Evolutionary conservation across 2,329 filamentous ascomycete species (phyloP).

Genomic region (Acrocalymma vagum): DNA sequence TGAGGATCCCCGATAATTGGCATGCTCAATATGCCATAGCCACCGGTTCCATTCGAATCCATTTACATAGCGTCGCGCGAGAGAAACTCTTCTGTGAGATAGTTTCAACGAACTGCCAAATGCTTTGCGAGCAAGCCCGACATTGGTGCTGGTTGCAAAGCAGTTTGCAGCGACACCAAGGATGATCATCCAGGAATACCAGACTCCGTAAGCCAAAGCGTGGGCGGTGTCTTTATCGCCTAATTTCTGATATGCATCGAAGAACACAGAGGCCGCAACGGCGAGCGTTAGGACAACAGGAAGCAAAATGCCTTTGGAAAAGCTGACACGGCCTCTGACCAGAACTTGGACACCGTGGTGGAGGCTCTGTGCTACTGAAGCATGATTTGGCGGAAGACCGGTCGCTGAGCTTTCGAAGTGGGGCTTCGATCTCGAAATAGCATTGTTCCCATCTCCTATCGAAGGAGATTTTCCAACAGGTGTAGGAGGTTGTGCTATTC

Average conservation of each 20-base stretch:
- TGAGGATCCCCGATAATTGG: too few relatives aligned
- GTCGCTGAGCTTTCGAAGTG: too few relatives aligned
- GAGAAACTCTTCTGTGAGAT: background rate
- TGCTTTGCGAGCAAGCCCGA: background rate
- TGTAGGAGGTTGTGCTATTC: too few relatives aligned
- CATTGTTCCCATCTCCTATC: too few relatives aligned
- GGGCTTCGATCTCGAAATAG: too few relatives aligned
- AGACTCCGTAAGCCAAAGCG: conserved; percentile 5
- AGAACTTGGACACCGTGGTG: background rate
- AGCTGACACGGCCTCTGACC: conserved; percentile 1
- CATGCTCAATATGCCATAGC: too few relatives aligned
- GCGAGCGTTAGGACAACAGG: conserved; percentile 3
- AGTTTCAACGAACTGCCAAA: background rate
- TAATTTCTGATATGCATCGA: conserved; percentile 4
- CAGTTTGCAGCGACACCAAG: conserved; percentile 5
- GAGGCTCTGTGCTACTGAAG: background rate
- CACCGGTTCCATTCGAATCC: too few relatives aligned
- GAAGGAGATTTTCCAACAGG: too few relatives aligned
- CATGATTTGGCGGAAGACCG: too few relatives aligned
- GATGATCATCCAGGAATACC: conserved; percentile 7
- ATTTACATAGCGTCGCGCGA: conserved; percentile 1
- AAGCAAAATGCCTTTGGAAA: conserved; percentile 3
- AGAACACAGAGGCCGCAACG: conserved; percentile 2
- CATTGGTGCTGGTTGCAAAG: background rate
- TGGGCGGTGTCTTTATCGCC: conserved; percentile 9